Evolutionary conservation across 2,329 filamentous ascomycete genomes (phyloP).

Genomic region (Macrophomina tecta): DNA sequence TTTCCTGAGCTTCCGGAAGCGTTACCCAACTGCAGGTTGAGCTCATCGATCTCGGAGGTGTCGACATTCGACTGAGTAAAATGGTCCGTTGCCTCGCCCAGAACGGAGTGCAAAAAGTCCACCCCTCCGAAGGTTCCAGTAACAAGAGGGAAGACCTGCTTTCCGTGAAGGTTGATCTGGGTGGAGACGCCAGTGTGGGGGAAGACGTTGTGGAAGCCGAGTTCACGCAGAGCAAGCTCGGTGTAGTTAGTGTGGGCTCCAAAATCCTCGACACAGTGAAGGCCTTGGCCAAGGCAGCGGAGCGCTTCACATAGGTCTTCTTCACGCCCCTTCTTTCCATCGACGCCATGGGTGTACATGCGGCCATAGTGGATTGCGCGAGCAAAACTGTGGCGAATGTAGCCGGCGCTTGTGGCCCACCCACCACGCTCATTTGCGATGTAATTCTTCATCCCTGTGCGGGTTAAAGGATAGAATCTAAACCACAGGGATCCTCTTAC

Average conservation of each 20-base stretch:
- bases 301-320: constrained; percentile 57
- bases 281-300: constrained; percentile 58
- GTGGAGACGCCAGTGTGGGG: constrained; percentile 56
- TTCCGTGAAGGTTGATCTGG: constrained; percentile 53
- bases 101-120: constrained; percentile 57
- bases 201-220: constrained; percentile 60
- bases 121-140: constrained; percentile 63
- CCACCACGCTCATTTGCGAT: constrained; percentile 87
- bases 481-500: constrained; percentile 27
- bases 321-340: constrained; percentile 48
- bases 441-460: constrained; percentile 94
- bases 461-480: neutral
- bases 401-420: constrained; percentile 90
- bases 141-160: constrained; percentile 58
- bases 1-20: constrained; percentile 43
- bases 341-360: constrained; percentile 52
- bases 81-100: constrained; percentile 58
- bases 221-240: constrained; percentile 58
- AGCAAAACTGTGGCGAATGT: constrained; percentile 63
- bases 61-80: constrained; percentile 53
- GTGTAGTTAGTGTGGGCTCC: constrained; percentile 62
- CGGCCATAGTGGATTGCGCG: constrained; percentile 57
- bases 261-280: constrained; percentile 62
- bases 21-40: constrained; percentile 52
- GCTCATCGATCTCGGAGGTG: constrained; percentile 50